Evolutionary conservation across 805 yeast genomes (phyloP).

Genomic region (Candida maesae): DNA sequence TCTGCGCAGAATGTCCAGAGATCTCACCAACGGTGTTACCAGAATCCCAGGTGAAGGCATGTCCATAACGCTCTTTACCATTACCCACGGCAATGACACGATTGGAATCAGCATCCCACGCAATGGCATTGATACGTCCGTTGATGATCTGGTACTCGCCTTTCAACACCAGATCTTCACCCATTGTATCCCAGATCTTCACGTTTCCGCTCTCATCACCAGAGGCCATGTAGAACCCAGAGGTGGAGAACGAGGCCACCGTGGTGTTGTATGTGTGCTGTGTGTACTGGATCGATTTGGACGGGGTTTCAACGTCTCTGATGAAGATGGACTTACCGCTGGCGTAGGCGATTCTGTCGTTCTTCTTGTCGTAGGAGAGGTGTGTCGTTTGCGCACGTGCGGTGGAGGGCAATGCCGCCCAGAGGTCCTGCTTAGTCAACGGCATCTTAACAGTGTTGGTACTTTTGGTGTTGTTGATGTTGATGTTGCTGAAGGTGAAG

Average conservation of each 20-base stretch:
- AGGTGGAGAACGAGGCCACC: constrained; percentile 83
- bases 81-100: constrained; percentile 93
- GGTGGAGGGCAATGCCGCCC: constrained; percentile 82
- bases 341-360: constrained; percentile 75
- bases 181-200: constrained; percentile 76
- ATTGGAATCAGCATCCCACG: constrained; percentile 88
- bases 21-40: constrained; percentile 98
- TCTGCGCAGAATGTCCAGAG: constrained; percentile 81
- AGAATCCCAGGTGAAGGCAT: constrained; percentile 87
- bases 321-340: constrained; percentile 76
- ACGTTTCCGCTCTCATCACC: constrained; percentile 92
- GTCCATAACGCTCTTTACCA: constrained; percentile 90
- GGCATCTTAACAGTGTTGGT: constrained; percentile 25
- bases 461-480: not conserved
- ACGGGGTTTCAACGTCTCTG: constrained; percentile 57
- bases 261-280: constrained; percentile 72
- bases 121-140: constrained; percentile 77
- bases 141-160: constrained; percentile 77
- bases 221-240: constrained; percentile 85
- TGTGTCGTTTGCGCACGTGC: constrained; percentile 65
- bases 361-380: constrained; percentile 66
- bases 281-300: constrained; percentile 58
- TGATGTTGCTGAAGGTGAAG: no score
- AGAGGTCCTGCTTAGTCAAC: constrained; percentile 30
- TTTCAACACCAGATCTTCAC: constrained; percentile 55